Conservation (phyloP, 2,329 filamentous ascomycete species). For the Alternaria brassicae region DNA sequence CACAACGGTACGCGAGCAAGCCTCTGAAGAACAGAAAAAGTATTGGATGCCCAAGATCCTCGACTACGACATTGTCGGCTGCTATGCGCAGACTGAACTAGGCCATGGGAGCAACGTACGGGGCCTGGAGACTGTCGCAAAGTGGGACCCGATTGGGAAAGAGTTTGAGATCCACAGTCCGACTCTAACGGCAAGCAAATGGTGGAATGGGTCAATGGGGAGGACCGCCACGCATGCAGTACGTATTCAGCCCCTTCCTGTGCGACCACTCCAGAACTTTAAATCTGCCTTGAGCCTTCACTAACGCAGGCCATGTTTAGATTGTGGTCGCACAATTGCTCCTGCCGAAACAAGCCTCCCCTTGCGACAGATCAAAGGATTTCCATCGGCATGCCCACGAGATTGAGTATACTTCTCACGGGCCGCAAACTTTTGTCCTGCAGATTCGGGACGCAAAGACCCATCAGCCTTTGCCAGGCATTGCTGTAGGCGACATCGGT, state of each 20-base stretch:
- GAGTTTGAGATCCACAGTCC: constrained; percentile 61
- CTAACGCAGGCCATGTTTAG: constrained; percentile 23
- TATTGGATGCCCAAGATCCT: constrained; percentile 61
- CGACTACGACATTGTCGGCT: constrained; percentile 59
- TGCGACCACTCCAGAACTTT: constrained; percentile 13
- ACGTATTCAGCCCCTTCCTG: constrained; percentile 18
- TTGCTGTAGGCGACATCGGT: constrained; percentile 62
- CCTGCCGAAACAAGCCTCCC: constrained; percentile 42
- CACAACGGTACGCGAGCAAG: constrained; percentile 60
- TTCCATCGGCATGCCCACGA: constrained; percentile 21
- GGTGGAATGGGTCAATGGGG: constrained; percentile 63
- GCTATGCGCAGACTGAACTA: constrained; percentile 61
- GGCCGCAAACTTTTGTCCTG: constrained; percentile 61
- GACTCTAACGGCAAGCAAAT: constrained; percentile 61
- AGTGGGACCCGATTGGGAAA: constrained; percentile 55
- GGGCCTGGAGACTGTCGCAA: constrained; percentile 58
- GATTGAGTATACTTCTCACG: constrained; percentile 53
- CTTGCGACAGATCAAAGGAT: constrained; percentile 1
- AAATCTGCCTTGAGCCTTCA: constrained; percentile 8
- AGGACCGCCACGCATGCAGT: constrained; percentile 62
- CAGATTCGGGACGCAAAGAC: constrained; percentile 60
- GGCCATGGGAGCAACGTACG: constrained; percentile 62
- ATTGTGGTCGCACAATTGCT: constrained; percentile 62
- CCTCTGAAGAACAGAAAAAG: constrained; percentile 55
- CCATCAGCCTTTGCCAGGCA: constrained; percentile 56